A percentile compares a stretch with the other conserved stretches of the same genome.
These are phyloP conservation scores for Oenanthe javanica DNA, from an alignment of 140 eudicot genomes.

Conservation along the genomic window DNA sequence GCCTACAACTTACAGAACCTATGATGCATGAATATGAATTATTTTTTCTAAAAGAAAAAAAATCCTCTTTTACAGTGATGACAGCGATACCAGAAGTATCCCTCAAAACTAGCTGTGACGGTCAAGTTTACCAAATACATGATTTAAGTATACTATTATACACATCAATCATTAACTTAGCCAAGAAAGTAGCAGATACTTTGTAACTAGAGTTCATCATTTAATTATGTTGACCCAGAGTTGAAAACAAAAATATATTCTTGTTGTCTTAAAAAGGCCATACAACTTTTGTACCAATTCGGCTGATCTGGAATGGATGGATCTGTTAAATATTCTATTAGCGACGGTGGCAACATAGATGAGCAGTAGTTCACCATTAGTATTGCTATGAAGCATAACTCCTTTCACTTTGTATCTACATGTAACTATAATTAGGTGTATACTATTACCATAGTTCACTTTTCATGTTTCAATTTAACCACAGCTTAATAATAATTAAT, in stretches of 20 bases:
- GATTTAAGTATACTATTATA: neutral
- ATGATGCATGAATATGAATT: neutral
- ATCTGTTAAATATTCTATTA: too few species aligned
- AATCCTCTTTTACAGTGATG: neutral
- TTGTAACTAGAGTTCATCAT: neutral
- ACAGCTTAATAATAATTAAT: neutral
- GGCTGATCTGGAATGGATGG: too few species aligned
- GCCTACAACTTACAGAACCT: neutral
- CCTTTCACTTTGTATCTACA: neutral
- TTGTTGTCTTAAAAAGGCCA: neutral
- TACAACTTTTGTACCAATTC: too few species aligned
- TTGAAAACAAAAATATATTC: neutral
- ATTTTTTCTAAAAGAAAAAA: neutral
- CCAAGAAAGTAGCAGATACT: neutral
- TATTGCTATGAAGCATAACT: neutral
- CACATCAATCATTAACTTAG: neutral
- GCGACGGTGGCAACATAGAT: too few species aligned
- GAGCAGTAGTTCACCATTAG: neutral
- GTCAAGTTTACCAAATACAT: neutral
- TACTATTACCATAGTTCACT: neutral
- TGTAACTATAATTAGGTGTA: neutral
- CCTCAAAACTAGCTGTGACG: neutral
- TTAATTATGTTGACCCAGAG: neutral
- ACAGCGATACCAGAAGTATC: neutral
- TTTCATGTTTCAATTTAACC: neutral